Base-by-base conservation (phyloP, 129 eudicot genomes). In the Flaveria brownii region DNA sequence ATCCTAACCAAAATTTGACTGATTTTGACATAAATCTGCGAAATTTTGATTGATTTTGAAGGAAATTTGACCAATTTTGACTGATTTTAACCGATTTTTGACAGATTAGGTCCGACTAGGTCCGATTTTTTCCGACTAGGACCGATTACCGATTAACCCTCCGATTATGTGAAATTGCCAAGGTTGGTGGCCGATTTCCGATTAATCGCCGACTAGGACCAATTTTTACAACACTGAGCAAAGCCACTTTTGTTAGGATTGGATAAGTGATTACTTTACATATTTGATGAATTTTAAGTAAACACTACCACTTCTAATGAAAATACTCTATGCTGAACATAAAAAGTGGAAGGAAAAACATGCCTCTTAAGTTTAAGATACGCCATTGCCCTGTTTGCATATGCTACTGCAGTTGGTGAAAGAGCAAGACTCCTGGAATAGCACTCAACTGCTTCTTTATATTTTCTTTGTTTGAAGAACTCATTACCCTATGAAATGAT, bases 361-460 rank as follows among this genome's bases (percentile, higher is more conserved):
- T 80, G 79, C 99, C 97, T 91, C 77, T 80, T 89, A 26, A 94
- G 83, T 85, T 91, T 94, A 51, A 94, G 86, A 77, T 87, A 94
- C 39, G 99, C 96, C 99, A 94, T 94, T 86, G 97, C 99, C 71
- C 99, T 89, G 72, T 94, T 94, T 52, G 99, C 99, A 85, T 94
- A 89, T 62, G 96, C 88, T 77, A 94, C 99, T 65, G 97, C 96
- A 68, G 97, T 94, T 62, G 99, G 99, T 39, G 96, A 94, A 43
- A 94, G 63, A 30, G 97, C 99, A 82, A 94, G 89, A 85, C 99
- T 94, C 82, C 97, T 87, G 51, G 97, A 91, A 74, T 94, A 94
- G 82, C 99, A 94, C 65, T 89, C 97, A 55, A 91, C 82, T 54
- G 99, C 99, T 75, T 91, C 96, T 79, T 91, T 86, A 78, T 80